Percentiles rank a stretch among this genome's conserved stretches.
Evolutionary conservation across 2,329 filamentous ascomycete species (phyloP).

Genomic region (Zopfia rhizophila): DNA sequence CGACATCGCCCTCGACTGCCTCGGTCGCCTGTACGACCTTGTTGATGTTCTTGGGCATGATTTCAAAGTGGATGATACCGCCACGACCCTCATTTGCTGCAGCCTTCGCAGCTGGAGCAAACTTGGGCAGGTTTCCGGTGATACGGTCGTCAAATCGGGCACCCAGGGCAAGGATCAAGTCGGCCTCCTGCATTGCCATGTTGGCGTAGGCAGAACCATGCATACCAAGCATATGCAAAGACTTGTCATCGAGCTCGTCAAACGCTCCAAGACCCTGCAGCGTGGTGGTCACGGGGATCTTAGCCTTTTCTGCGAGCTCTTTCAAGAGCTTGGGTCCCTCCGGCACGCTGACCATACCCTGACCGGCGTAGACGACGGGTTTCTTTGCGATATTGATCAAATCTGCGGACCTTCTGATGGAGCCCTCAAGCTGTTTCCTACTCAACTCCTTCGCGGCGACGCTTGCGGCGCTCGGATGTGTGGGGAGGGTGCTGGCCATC

Average conservation of each 20-base stretch:
- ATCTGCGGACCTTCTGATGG: slow-evolving; percentile 79
- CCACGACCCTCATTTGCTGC: slow-evolving; percentile 87
- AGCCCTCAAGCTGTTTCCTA: slow-evolving; percentile 75
- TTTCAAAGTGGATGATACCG: slow-evolving; percentile 97
- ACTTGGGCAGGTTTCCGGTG: slow-evolving; percentile 81
- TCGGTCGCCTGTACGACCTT: slow-evolving; percentile 98
- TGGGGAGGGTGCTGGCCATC: slow-evolving; percentile 75
- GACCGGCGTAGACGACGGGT: slow-evolving; percentile 93
- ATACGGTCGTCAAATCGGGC: slow-evolving; percentile 97
- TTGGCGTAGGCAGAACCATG: slow-evolving; percentile 97
- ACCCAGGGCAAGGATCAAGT: slow-evolving; percentile 94
- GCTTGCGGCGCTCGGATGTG: slow-evolving; percentile 86
- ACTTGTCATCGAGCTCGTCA: slow-evolving; percentile 93
- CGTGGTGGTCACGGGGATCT: slow-evolving; percentile 94
- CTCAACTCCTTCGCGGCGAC: slow-evolving; percentile 79
- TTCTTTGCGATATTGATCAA: slow-evolving; percentile 92
- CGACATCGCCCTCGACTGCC: slow-evolving; percentile 92
- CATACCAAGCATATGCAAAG: slow-evolving; percentile 98
- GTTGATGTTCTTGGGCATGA: slow-evolving; percentile 99
- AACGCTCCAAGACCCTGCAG: slow-evolving; percentile 92
- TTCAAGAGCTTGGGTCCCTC: slow-evolving; percentile 83
- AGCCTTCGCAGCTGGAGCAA: slow-evolving; percentile 86
- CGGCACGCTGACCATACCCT: slow-evolving; percentile 83
- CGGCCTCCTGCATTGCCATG: slow-evolving; percentile 96
- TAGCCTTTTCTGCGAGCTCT: slow-evolving; percentile 88